A percentile compares a stretch with the other conserved stretches of the same genome.
Conservation (phyloP, 345 rosid genomes). For the Populus euphratica region DNA sequence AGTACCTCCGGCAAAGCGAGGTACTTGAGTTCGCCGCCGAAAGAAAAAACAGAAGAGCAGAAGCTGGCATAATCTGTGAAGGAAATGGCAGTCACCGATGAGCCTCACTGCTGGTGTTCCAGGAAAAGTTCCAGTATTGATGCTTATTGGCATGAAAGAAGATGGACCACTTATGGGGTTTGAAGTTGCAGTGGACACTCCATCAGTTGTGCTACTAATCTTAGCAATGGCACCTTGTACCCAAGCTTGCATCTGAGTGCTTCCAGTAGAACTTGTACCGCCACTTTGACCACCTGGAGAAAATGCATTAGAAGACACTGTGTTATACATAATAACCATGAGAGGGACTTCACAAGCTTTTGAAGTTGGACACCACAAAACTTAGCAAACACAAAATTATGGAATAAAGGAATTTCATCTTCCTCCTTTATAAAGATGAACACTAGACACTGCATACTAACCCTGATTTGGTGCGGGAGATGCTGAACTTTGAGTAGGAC, state of each 20-base stretch:
- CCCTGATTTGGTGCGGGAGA: constrained; percentile 79
- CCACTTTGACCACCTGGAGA: constrained; percentile 74
- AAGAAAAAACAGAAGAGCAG: constrained; percentile 89
- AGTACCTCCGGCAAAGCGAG: constrained; percentile 46
- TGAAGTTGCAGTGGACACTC: constrained; percentile 55
- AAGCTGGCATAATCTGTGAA: constrained; percentile 95
- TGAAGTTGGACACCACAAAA: neutral
- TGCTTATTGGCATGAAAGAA: constrained; percentile 92
- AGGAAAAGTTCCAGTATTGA: constrained; percentile 97
- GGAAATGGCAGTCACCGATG: constrained; percentile 99
- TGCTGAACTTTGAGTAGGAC: constrained; percentile 82
- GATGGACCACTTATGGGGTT: constrained; percentile 80
- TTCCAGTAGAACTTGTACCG: constrained; percentile 76
- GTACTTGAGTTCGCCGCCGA: constrained; percentile 66
- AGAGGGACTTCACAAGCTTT: neutral
- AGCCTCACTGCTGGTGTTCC: constrained; percentile 99
- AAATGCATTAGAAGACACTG: neutral
- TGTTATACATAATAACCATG: neutral
- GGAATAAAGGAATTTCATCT: neutral
- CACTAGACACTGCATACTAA: constrained; percentile 34
- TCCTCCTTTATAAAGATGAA: constrained; percentile 1
- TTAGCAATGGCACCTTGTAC: constrained; percentile 97
- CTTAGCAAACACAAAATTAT: neutral
- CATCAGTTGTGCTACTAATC: constrained; percentile 84
- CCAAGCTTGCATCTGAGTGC: constrained; percentile 98